A percentile compares a stretch with the other conserved stretches of the same genome.
Conservation (phyloP, 192 early-diverging fungal species). For the Helicostylum pulchrum region DNA sequence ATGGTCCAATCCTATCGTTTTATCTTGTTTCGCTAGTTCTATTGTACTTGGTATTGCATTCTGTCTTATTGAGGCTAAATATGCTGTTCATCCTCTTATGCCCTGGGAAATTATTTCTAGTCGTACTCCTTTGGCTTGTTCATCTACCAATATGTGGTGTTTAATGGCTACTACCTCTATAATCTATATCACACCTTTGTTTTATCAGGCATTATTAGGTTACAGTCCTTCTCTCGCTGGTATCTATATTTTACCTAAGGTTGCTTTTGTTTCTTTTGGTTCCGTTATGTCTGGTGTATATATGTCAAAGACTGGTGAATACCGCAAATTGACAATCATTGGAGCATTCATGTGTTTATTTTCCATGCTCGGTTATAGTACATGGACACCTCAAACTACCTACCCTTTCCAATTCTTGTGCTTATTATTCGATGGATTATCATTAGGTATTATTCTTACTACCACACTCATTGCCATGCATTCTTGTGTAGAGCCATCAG, state of each 20-base stretch:
- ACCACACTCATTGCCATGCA: conserved; percentile 49
- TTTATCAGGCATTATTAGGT: conserved; percentile 17
- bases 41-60: conserved; percentile 34
- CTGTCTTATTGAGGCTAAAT: conserved; percentile 50
- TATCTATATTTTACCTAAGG: conserved; percentile 28
- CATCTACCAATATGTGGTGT: conserved; percentile 46
- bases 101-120: conserved; percentile 53
- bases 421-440: conserved; percentile 48
- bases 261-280: conserved; percentile 23
- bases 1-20: conserved; percentile 49
- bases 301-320: conserved; percentile 32
- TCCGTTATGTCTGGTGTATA: conserved; percentile 23
- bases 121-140: conserved; percentile 35
- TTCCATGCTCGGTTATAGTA: conserved; percentile 49
- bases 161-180: conserved; percentile 29
- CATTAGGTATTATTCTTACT: conserved; percentile 51
- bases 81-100: conserved; percentile 61
- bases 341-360: conserved; percentile 48
- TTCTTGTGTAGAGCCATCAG: conserved; percentile 46
- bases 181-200: conserved; percentile 34
- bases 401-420: background rate
- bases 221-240: conserved; percentile 29
- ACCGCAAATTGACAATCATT: conserved; percentile 32
- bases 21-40: conserved; percentile 40
- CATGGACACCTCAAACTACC: conserved; percentile 50